These are phyloP conservation scores for Alternaria sp. DNA, from an alignment of 2,329 filamentous ascomycete genomes.

Conservation along the genomic window DNA sequence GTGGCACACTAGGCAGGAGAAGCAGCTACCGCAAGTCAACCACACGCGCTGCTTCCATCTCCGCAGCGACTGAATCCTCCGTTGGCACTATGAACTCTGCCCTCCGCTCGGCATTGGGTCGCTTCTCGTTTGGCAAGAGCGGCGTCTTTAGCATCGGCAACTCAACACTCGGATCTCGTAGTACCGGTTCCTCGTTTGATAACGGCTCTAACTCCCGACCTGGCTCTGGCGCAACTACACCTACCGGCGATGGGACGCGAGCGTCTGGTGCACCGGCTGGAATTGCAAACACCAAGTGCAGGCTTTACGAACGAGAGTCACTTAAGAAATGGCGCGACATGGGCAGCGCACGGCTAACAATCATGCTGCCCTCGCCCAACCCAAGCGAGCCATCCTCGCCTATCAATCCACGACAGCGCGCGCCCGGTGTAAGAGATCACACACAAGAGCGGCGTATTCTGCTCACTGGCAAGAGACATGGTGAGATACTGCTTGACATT, in stretches of 20 bases:
- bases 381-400: conserved; percentile 58
- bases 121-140: conserved; percentile 72
- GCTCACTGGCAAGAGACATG: conserved; percentile 74
- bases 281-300: conserved; percentile 82
- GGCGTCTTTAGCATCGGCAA: conserved; percentile 83
- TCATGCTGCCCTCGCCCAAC: conserved; percentile 71
- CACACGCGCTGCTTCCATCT: conserved; percentile 64
- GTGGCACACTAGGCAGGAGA: conserved; percentile 59
- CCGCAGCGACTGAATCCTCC: conserved; percentile 76
- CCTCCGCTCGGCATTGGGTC: conserved; percentile 74
- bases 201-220: conserved; percentile 53
- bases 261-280: conserved; percentile 63
- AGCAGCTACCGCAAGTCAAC: conserved; percentile 63
- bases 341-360: conserved; percentile 82
- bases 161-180: conserved; percentile 72
- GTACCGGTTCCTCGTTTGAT: conserved; percentile 60
- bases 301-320: conserved; percentile 80
- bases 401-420: conserved; percentile 41
- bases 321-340: conserved; percentile 88
- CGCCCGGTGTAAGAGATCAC: conserved; percentile 51
- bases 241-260: conserved; percentile 34
- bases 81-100: conserved; percentile 79
- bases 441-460: conserved; percentile 83
- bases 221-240: conserved; percentile 48
- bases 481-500: conserved; percentile 77